Conservation (phyloP, 2,329 filamentous ascomycete species). For the Thielaviopsis musarum region DNA sequence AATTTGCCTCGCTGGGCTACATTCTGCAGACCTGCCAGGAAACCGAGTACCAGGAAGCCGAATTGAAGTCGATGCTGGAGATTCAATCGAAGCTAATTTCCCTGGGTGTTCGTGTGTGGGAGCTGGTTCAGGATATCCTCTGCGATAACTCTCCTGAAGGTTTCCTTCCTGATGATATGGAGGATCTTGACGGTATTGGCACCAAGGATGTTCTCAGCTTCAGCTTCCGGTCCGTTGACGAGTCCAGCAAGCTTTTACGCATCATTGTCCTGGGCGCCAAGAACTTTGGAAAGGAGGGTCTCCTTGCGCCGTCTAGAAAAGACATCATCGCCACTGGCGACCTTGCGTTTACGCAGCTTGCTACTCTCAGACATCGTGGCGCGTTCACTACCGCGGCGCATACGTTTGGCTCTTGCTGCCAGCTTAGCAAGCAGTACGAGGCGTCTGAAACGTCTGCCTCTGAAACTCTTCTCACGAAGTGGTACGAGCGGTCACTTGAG, state of each 20-base stretch:
- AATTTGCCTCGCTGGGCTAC: slow-evolving; percentile 44
- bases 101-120: slow-evolving; percentile 58
- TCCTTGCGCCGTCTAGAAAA: slow-evolving; percentile 30
- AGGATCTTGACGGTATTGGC: slow-evolving; percentile 52
- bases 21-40: slow-evolving; percentile 13
- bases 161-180: slow-evolving; percentile 60
- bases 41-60: slow-evolving; percentile 7
- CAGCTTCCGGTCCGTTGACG: slow-evolving; percentile 87
- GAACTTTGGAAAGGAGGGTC: slow-evolving; percentile 25
- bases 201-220: slow-evolving; percentile 88
- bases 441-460: slow-evolving; percentile 14
- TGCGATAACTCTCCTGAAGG: slow-evolving; percentile 94
- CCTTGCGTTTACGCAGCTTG: slow-evolving; percentile 66
- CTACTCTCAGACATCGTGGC: slow-evolving; percentile 71
- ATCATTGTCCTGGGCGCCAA: slow-evolving; percentile 39
- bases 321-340: slow-evolving; percentile 52
- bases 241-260: slow-evolving; percentile 66
- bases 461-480: slow-evolving; percentile 39
- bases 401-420: slow-evolving; percentile 70
- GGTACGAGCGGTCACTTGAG: slow-evolving; percentile 57
- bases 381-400: slow-evolving; percentile 87
- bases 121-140: slow-evolving; percentile 55
- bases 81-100: slow-evolving; percentile 20
- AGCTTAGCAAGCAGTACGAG: slow-evolving; percentile 36
- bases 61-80: slow-evolving; percentile 8